phyloP scores from a whole-genome alignment of 495 filamentous ascomycete species.

The Lasiosphaeria ovina region DNA sequence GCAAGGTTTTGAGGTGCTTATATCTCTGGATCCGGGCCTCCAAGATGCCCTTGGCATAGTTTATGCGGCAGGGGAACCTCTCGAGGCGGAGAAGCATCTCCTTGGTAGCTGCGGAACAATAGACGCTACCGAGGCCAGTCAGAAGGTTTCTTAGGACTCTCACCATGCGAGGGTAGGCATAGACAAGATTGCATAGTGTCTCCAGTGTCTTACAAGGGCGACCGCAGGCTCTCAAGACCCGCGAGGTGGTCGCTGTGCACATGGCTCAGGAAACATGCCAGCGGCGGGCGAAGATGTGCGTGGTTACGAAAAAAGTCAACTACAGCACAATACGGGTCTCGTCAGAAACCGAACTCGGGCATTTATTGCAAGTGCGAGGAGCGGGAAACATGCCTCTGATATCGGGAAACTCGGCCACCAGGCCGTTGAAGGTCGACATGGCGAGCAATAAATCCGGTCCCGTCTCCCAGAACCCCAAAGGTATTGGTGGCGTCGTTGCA shows the following conservation, averaged over 20 bases:
- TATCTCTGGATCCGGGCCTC: conserved; percentile 68
- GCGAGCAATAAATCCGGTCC: neutral
- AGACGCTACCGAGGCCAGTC: conserved; percentile 52
- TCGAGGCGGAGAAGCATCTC: conserved; percentile 77
- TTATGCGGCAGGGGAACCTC: conserved; percentile 73
- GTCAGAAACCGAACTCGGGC: neutral
- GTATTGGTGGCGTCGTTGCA: too few species aligned
- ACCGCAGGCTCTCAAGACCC: conserved; percentile 72
- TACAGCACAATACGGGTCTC: conserved; percentile 25
- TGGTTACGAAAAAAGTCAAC: conserved; percentile 81
- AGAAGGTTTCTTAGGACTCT: neutral
- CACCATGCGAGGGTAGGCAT: too few species aligned
- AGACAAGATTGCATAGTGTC: too few species aligned
- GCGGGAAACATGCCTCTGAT: conserved; percentile 53
- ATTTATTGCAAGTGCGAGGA: neutral
- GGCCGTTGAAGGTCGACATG: conserved; percentile 42
- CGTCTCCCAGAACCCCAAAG: too few species aligned
- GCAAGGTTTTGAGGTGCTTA: conserved; percentile 67
- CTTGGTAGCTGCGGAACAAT: conserved; percentile 82
- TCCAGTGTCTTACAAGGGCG: conserved; percentile 58
- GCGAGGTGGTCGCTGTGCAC: conserved; percentile 88
- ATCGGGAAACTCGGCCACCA: conserved; percentile 61
- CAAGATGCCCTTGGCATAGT: conserved; percentile 73
- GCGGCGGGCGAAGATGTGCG: conserved; percentile 55
- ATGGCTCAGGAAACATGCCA: conserved; percentile 91